These are phyloP conservation scores for Hypoxylon sp. DNA, from an alignment of 2,329 filamentous ascomycete genomes.

Conservation along the genomic window DNA sequence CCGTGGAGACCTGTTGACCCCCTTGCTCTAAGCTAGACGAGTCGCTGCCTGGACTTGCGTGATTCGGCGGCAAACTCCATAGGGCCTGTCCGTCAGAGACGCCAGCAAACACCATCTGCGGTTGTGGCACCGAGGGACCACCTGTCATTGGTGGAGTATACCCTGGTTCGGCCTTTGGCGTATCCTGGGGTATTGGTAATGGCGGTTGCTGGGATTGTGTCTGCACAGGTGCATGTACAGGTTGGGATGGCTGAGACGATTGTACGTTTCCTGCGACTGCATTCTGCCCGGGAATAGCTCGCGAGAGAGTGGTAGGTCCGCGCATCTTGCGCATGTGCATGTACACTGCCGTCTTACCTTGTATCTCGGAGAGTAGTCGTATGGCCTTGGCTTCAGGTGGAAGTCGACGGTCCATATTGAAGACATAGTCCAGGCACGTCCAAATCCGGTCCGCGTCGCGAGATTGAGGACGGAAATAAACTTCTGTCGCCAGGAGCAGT, in stretches of 20 bases:
- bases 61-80: slow-evolving; percentile 53
- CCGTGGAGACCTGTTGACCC: slow-evolving; percentile 13
- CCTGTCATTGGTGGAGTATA: slow-evolving; percentile 25
- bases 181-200: slow-evolving; percentile 9
- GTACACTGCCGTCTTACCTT: slow-evolving; percentile 67
- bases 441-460: slow-evolving; percentile 72
- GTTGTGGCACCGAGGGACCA: slow-evolving; percentile 20
- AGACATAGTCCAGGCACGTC: slow-evolving; percentile 76
- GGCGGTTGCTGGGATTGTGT: slow-evolving; percentile 10
- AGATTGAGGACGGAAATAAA: slow-evolving; percentile 66
- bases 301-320: slow-evolving; percentile 57
- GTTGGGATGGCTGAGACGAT: no score
- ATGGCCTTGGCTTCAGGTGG: slow-evolving; percentile 65
- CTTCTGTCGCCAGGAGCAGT: slow-evolving; percentile 72
- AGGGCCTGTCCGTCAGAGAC: slow-evolving; percentile 58
- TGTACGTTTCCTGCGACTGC: slow-evolving; percentile 45
- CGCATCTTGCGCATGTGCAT: slow-evolving; percentile 64
- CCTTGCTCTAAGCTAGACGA: slow-evolving; percentile 46
- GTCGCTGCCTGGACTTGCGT: slow-evolving; percentile 55
- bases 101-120: slow-evolving; percentile 54
- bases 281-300: slow-evolving; percentile 49
- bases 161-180: slow-evolving; percentile 26
- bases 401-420: slow-evolving; percentile 64
- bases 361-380: slow-evolving; percentile 68
- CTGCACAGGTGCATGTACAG: slow-evolving; percentile 6